Base-by-base conservation (phyloP, 169 alveolate species). In the Plasmodium vivax region DNA sequence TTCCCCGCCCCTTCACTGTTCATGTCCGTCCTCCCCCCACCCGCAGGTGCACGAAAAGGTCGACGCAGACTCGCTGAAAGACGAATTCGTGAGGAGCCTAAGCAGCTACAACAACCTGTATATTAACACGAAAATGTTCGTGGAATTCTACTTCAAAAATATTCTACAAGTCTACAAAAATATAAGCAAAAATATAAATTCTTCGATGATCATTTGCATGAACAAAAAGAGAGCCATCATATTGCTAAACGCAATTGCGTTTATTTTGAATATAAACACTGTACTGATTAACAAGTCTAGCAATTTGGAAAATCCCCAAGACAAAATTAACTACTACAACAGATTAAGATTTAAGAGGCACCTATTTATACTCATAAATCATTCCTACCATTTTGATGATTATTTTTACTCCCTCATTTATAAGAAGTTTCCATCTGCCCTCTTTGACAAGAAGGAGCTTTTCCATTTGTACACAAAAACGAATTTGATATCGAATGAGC, bases 381-480 rank as follows among this genome's bases (percentile, higher is more conserved):
- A 58, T 90, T 62, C 94, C 27, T 80, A 62, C 51, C 71, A 90
- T 62, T 90, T 79, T 80, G 72, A 90, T 80, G 94, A 90, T 79
- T 90, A 90, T 68, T 90, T 90, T 43, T 90, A 90, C 45, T 90
- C 94, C 2, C 38, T 90, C 41, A 90, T 90, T 90, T 90, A 90
- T 80, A 79, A 80, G 23, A 72, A 80, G 23, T 90, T 90, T 45
- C 91, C 94, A 6, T 10, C 81, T 90, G 73, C 74, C 23, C 54
- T 90, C 9, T 90, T 38, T 90, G 90, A 90, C 23, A 90, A 90
- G 62, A 90, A 90, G 43, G 94, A 90, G 47, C 83, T 90, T 41
- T 90, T 90, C 68, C 56, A 90, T n/a, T 58, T 90, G 88, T 90
- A 90, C 12, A 62, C 94, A 56, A 90, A 80, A 90, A 90, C 94